phyloP scores from a whole-genome alignment of 2,329 filamentous ascomycete species.

The Akanthomyces muscarius region DNA sequence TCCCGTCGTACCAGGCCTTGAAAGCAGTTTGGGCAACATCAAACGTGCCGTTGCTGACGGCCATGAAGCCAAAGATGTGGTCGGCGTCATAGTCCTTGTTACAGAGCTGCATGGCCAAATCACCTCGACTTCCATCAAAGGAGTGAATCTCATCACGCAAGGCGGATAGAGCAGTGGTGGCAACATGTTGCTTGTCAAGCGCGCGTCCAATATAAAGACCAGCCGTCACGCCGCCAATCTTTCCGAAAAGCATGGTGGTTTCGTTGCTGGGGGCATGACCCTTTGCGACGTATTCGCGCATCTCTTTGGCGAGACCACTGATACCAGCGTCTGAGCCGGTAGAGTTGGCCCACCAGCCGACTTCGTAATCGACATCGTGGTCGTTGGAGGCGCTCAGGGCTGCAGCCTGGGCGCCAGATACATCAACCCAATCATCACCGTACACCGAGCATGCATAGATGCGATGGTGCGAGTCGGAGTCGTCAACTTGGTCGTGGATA shows the following conservation, averaged over 20 bases:
- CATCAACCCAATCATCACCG: background rate
- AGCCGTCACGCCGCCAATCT: background rate
- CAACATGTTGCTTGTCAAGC: background rate
- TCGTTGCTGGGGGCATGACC: background rate
- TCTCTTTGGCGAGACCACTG: conserved; percentile 3
- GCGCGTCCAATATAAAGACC: conserved; percentile 1
- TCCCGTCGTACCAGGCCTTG: background rate
- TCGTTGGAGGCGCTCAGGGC: background rate
- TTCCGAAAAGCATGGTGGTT: background rate
- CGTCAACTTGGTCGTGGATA: background rate
- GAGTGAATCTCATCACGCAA: conserved; percentile 5
- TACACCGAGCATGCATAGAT: background rate
- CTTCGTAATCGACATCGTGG: background rate
- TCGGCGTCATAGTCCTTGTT: background rate
- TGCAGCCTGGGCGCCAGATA: background rate
- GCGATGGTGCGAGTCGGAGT: background rate
- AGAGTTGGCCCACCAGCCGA: conserved; percentile 4
- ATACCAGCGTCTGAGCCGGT: background rate
- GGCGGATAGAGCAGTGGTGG: background rate
- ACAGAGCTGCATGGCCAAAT: conserved; percentile 3
- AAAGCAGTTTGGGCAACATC: background rate
- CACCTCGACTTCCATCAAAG: conserved; percentile 1
- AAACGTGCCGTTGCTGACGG: conserved; percentile 7
- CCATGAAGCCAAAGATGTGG: conserved; percentile 12
- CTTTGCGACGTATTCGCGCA: conserved; percentile 7